A percentile compares a stretch with the other conserved stretches of the same genome.
Evolutionary conservation across 805 yeast genomes (phyloP).

Genomic region (Teunomyces panamensis): DNA sequence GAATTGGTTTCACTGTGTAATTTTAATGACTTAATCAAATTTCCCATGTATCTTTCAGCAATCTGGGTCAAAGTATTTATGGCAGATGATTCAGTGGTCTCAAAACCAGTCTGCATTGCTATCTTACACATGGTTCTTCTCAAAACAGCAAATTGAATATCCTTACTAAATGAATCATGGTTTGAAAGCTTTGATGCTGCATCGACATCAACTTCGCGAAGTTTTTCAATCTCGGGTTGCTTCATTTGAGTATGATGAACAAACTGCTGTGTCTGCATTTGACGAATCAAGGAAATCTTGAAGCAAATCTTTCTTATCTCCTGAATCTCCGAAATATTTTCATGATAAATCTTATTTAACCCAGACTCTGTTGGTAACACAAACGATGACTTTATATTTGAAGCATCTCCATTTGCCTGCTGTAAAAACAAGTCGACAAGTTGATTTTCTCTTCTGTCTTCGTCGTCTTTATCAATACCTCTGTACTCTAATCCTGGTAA

Average conservation of each 20-base stretch:
- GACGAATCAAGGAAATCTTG: conserved; percentile 81
- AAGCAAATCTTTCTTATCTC: conserved; percentile 84
- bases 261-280: conserved; percentile 82
- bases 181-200: conserved; percentile 71
- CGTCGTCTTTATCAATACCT: conserved; percentile 48
- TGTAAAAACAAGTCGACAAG: conserved; percentile 34
- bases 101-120: conserved; percentile 91
- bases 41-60: conserved; percentile 76
- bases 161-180: conserved; percentile 59
- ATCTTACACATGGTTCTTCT: conserved; percentile 70
- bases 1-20: conserved; percentile 66
- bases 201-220: conserved; percentile 76
- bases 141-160: conserved; percentile 63
- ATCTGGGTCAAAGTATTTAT: conserved; percentile 76
- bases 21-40: conserved; percentile 68
- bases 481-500: conserved; percentile 61
- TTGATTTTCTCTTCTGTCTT: conserved; percentile 34
- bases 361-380: conserved; percentile 48
- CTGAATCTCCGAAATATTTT: conserved; percentile 77
- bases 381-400: conserved; percentile 24
- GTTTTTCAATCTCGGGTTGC: conserved; percentile 60
- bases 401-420: conserved; percentile 22
- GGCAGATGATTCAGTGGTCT: conserved; percentile 74
- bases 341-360: conserved; percentile 54
- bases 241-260: conserved; percentile 71